A percentile compares a stretch with the other conserved stretches of the same genome.
Evolutionary conservation across 345 rosid species (phyloP).

Genomic region (Arabidopsis thaliana): TAIR10.1 NC_003075.7:11580001-11580500

Average conservation of each 20-base stretch:
- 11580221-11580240: conserved; percentile 21
- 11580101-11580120: conserved; percentile 84
- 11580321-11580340: conserved; percentile 85
- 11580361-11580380: conserved; percentile 84
- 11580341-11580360: conserved; percentile 80
- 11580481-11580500: not conserved
- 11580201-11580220: conserved; percentile 24
- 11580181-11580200: conserved; percentile 9
- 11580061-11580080: conserved; percentile 79
- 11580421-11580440: not conserved
- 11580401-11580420: not conserved
- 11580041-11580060: conserved; percentile 56
- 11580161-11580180: conserved; percentile 18
- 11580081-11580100: conserved; percentile 97
- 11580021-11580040: conserved; percentile 71
- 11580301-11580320: conserved; percentile 66
- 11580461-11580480: conserved; percentile 1
- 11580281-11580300: conserved; percentile 65
- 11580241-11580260: conserved; percentile 24
- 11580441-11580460: conserved; percentile 19
- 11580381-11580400: conserved; percentile 60
- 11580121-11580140: conserved; percentile 63
- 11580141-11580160: conserved; percentile 50
- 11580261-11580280: conserved; percentile 56
- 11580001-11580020: conserved; percentile 45